phyloP scores from a whole-genome alignment of 345 rosid species.

The Acer negundo region DNA sequence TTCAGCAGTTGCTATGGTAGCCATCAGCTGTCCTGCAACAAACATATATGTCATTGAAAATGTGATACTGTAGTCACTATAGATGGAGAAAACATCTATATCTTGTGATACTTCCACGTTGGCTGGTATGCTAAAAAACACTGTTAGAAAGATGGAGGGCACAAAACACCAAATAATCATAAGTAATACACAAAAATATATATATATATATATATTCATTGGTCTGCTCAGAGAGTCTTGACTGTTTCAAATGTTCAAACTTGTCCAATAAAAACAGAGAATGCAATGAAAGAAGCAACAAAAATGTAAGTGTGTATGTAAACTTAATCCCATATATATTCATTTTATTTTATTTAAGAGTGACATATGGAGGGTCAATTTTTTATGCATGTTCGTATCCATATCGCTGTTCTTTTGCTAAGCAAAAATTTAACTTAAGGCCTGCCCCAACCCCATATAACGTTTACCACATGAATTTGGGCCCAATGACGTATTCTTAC shows the following conservation, averaged over 20 bases:
- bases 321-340: neutral
- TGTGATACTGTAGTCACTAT: neutral
- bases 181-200: neutral
- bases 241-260: neutral
- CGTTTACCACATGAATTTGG: neutral
- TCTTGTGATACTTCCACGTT: slow-evolving; percentile 1
- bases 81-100: neutral
- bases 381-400: neutral
- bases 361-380: neutral
- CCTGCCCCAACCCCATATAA: neutral
- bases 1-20: slow-evolving; percentile 72
- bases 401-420: neutral
- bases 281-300: neutral
- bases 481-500: neutral
- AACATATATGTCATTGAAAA: neutral
- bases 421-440: neutral
- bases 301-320: neutral
- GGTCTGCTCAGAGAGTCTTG: neutral
- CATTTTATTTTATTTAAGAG: neutral
- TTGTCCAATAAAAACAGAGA: neutral
- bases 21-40: slow-evolving; percentile 42
- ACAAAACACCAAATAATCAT: neutral
- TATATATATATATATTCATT: neutral
- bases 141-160: neutral
- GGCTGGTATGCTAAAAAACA: neutral